Evolutionary conservation across 148 eudicot genomes (phyloP).

Genomic region (Polygonum aviculare): DNA sequence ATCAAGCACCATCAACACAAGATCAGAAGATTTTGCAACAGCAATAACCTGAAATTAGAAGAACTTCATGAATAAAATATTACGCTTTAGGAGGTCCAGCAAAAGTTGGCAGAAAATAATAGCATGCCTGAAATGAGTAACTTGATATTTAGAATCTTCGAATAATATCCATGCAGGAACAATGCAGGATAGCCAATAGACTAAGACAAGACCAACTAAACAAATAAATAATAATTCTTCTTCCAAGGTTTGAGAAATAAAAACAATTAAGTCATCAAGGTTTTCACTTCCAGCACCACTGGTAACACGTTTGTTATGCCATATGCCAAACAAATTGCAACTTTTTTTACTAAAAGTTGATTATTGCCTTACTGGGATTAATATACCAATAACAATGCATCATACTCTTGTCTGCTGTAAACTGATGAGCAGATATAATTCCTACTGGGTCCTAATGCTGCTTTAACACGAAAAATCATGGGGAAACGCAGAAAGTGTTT

Average conservation of each 20-base stretch:
- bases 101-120: not conserved
- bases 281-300: not conserved
- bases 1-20: constrained; percentile 97
- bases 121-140: not conserved
- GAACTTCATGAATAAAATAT: not conserved
- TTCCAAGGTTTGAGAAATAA: not conserved
- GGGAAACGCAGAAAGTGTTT: not conserved
- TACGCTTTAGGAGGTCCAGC: not conserved
- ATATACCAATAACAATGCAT: not conserved
- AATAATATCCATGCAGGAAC: not conserved
- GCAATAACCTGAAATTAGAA: constrained; percentile 80
- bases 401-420: not conserved
- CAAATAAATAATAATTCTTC: not conserved
- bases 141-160: not conserved
- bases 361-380: not conserved
- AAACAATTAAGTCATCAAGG: not conserved
- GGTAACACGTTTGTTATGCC: not conserved
- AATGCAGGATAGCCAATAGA: not conserved
- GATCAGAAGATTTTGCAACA: constrained; percentile 96
- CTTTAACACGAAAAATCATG: not conserved
- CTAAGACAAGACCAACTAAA: not conserved
- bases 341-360: not conserved
- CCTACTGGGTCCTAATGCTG: not conserved
- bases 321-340: not conserved
- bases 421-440: not conserved